Percentiles rank a stretch among this genome's conserved stretches.
These are phyloP conservation scores for Evernia prunastri DNA, from an alignment of 495 filamentous ascomycete species.

Conservation along the genomic window DNA sequence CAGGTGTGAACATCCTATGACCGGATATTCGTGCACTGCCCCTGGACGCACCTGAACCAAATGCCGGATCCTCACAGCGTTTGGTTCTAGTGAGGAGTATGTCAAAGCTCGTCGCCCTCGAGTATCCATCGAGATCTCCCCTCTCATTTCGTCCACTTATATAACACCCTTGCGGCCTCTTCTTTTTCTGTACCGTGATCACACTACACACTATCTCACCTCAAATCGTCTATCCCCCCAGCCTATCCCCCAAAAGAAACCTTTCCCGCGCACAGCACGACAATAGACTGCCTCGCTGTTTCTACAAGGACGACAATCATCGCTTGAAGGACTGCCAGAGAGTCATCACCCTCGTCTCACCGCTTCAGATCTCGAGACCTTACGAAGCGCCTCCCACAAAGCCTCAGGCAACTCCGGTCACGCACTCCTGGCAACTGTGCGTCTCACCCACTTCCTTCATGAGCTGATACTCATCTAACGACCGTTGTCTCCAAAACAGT, in stretches of 20 bases:
- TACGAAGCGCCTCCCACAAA: not conserved
- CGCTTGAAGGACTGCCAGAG: not conserved
- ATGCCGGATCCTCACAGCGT: not conserved
- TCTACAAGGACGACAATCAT: not conserved
- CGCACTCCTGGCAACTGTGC: not conserved
- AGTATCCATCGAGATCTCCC: not conserved
- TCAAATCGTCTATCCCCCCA: no score
- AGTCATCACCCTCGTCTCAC: not conserved
- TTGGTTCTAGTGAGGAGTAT: not conserved
- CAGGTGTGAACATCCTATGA: not conserved
- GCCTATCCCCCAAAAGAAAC: not conserved
- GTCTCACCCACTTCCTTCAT: not conserved
- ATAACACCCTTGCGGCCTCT: not conserved
- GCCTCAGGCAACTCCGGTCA: not conserved
- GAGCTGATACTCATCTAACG: not conserved
- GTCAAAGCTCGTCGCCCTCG: not conserved
- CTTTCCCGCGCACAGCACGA: not conserved
- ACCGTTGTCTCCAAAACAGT: not conserved
- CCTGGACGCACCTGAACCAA: not conserved
- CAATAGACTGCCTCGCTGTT: not conserved
- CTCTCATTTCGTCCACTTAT: not conserved
- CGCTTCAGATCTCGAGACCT: not conserved
- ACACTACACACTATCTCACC: not conserved
- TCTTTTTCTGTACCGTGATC: not conserved
- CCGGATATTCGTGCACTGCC: not conserved